Evolutionary conservation across 768 basidiomycete species (phyloP).

Genomic region (Boletellus ananiceps): DNA sequence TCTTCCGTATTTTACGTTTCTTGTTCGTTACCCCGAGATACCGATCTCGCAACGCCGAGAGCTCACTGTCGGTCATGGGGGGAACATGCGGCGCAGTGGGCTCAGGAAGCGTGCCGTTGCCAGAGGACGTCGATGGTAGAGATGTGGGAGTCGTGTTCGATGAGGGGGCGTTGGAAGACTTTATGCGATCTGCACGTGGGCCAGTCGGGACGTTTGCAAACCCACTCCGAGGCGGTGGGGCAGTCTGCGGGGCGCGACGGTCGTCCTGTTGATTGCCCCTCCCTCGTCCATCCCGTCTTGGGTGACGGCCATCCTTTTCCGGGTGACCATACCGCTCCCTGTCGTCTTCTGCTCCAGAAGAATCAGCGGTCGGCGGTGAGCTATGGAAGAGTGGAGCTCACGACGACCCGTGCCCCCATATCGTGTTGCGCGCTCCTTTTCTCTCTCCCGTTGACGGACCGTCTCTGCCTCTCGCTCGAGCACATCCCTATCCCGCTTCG

Average conservation of each 20-base stretch:
- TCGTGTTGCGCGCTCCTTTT: slow-evolving; percentile 30
- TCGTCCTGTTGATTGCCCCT: slow-evolving; percentile 35
- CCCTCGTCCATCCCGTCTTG: slow-evolving; percentile 37
- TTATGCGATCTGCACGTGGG: slow-evolving; percentile 71
- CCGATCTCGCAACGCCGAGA: slow-evolving; percentile 80
- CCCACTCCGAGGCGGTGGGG: slow-evolving; percentile 37
- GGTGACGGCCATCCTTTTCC: slow-evolving; percentile 45
- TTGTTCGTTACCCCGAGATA: slow-evolving; percentile 94
- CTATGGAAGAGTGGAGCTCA: slow-evolving; percentile 11
- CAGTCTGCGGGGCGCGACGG: slow-evolving; percentile 31
- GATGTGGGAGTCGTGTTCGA: slow-evolving; percentile 44
- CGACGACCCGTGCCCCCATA: slow-evolving; percentile 38
- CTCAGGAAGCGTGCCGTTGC: slow-evolving; percentile 30
- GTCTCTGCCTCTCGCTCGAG: slow-evolving; percentile 77
- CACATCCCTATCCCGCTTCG: slow-evolving; percentile 56
- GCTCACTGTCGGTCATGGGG: slow-evolving; percentile 76
- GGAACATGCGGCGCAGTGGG: slow-evolving; percentile 44
- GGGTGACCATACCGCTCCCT: slow-evolving; percentile 43
- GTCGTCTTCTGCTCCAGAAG: slow-evolving; percentile 41
- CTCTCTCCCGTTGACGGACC: slow-evolving; percentile 49
- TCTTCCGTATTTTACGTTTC: slow-evolving; percentile 91
- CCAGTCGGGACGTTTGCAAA: slow-evolving; percentile 78
- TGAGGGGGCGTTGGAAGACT: slow-evolving; percentile 30
- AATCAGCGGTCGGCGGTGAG: not conserved
- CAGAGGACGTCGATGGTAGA: slow-evolving; percentile 39